Percentiles rank a stretch among this genome's conserved stretches.
Conservation (phyloP, 2,329 filamentous ascomycete genomes). For the Pseudopyricularia cyperi region DNA sequence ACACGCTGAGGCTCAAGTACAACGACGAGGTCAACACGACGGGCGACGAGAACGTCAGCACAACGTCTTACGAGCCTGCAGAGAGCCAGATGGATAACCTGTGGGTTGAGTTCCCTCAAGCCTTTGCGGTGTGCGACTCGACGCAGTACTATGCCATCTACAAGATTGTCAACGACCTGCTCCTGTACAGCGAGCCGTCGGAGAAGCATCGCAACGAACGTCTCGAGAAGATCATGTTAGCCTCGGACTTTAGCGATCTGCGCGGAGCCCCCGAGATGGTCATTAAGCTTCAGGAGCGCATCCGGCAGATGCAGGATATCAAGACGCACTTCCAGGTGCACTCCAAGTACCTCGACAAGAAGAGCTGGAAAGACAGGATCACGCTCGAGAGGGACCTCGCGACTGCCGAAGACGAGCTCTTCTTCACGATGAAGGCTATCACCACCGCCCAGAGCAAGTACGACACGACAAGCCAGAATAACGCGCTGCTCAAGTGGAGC, state of each 20-base stretch:
- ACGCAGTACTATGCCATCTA: slow-evolving; percentile 97
- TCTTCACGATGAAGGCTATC: slow-evolving; percentile 99
- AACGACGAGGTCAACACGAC: slow-evolving; percentile 74
- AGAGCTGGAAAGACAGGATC: slow-evolving; percentile 84
- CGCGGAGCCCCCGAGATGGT: slow-evolving; percentile 91
- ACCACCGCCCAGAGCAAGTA: slow-evolving; percentile 73
- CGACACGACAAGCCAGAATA: slow-evolving; percentile 59
- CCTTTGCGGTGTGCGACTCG: slow-evolving; percentile 92
- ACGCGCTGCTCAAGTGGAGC: slow-evolving; percentile 77
- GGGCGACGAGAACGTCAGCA: not conserved
- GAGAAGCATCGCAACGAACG: slow-evolving; percentile 96
- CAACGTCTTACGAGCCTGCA: slow-evolving; percentile 20
- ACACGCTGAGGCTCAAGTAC: slow-evolving; percentile 90
- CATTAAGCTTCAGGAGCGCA: slow-evolving; percentile 77
- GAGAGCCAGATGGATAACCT: slow-evolving; percentile 89
- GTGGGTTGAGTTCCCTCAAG: slow-evolving; percentile 91
- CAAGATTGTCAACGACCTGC: slow-evolving; percentile 88
- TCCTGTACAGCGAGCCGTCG: slow-evolving; percentile 90
- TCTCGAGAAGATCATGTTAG: slow-evolving; percentile 96
- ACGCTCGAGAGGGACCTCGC: slow-evolving; percentile 81
- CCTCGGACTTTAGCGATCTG: slow-evolving; percentile 95
- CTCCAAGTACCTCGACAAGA: slow-evolving; percentile 70
- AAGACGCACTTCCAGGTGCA: slow-evolving; percentile 94
- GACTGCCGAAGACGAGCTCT: slow-evolving; percentile 88
- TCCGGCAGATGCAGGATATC: slow-evolving; percentile 89